Evolutionary conservation across 2,329 filamentous ascomycete species (phyloP).

Genomic region (Arthrocladium fulminans): DNA sequence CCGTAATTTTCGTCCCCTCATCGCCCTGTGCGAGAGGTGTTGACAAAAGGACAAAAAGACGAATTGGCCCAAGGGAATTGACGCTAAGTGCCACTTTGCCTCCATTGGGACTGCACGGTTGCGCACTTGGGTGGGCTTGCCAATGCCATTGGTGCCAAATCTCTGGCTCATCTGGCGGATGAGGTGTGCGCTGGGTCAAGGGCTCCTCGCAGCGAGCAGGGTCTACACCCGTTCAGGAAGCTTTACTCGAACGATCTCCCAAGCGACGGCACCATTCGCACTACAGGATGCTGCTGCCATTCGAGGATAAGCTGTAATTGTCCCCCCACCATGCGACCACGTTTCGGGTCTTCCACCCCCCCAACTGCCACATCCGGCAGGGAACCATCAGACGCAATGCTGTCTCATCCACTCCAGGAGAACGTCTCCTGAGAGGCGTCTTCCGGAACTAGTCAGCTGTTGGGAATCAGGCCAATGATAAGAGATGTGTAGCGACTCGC

Average conservation of each 20-base stretch:
- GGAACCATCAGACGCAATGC: not conserved
- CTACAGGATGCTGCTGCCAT: slow-evolving; percentile 4
- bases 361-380: not conserved
- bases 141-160: not conserved
- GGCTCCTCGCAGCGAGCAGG: not conserved
- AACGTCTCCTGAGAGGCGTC: not conserved
- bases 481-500: too few species aligned
- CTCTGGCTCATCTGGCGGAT: not conserved
- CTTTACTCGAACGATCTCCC: not conserved
- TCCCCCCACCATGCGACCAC: not conserved
- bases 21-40: not conserved
- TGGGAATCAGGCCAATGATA: not conserved
- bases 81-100: not conserved
- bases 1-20: not conserved
- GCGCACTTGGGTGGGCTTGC: not conserved
- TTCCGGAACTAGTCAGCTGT: not conserved
- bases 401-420: not conserved
- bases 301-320: not conserved
- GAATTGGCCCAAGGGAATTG: not conserved
- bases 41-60: slow-evolving; percentile 4
- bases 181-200: not conserved
- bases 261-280: not conserved
- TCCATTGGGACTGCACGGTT: not conserved
- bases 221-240: slow-evolving; percentile 3
- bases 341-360: not conserved